phyloP scores from a whole-genome alignment of 192 early-diverging fungal genomes.

The Gonapodya prolifera region DNA sequence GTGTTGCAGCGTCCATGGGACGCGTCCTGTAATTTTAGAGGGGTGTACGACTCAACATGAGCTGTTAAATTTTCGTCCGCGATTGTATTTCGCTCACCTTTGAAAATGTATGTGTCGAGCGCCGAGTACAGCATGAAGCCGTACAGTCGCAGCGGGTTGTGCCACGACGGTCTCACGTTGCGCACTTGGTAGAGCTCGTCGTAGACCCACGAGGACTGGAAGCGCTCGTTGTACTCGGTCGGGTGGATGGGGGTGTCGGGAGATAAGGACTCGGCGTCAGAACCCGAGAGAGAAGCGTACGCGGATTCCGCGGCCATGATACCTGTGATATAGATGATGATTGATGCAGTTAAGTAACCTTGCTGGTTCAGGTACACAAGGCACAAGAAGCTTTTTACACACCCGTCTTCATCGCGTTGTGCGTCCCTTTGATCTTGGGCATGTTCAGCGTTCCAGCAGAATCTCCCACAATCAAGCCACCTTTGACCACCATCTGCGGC shows the following conservation, averaged over 20 bases:
- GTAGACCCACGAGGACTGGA: conserved; percentile 80
- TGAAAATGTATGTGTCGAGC: conserved; percentile 75
- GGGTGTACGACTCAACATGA: background rate
- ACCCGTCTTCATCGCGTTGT: conserved; percentile 98
- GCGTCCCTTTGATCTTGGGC: conserved; percentile 98
- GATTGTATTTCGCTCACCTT: conserved; percentile 24
- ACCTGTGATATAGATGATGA: conserved; percentile 12
- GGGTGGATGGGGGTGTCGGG: conserved; percentile 52
- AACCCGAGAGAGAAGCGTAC: conserved; percentile 51
- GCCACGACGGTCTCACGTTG: conserved; percentile 89
- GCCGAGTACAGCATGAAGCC: conserved; percentile 83
- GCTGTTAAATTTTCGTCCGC: background rate
- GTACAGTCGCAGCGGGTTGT: conserved; percentile 67
- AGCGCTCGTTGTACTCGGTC: conserved; percentile 60
- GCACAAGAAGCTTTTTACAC: background rate
- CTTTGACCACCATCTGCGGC: conserved; percentile 87
- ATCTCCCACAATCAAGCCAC: conserved; percentile 89
- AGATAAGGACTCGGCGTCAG: conserved; percentile 17
- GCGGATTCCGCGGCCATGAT: conserved; percentile 91
- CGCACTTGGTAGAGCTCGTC: conserved; percentile 83
- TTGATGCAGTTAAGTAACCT: no score
- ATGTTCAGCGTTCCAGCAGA: conserved; percentile 95
- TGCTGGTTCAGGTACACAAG: background rate
- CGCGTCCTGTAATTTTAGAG: conserved; percentile 23
- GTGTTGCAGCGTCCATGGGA: conserved; percentile 93